Base-by-base conservation (phyloP, 208 protist genomes). In the Leptomonas pyrrhocoris region DNA sequence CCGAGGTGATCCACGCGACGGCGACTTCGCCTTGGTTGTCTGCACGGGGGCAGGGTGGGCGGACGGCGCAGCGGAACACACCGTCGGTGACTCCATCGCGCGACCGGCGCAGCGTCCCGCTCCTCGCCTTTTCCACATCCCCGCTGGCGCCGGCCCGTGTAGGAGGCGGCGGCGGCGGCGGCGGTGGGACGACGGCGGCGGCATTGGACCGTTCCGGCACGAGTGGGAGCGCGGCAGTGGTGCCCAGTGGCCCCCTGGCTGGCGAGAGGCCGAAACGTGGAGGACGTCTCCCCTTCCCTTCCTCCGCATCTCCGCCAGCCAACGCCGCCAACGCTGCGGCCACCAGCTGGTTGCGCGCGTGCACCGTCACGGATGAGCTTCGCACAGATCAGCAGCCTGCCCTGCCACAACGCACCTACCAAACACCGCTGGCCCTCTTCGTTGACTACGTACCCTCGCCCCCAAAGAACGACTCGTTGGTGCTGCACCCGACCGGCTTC, bases 381-480 rank as follows among this genome's bases (percentile, higher is more conserved):
- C 48, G 23, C 31, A 23, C 45, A 13, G 61, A 67, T 23, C 48
- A 36, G 23, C 61, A 67, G 48, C 61, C 61, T 2, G 61, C 61
- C 15, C 48, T 67, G 8, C 61, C 61, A 0, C 61, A 67, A 23
- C 61, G 61, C 9, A 7, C 46, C 36, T 46, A 57, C 48, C 61
- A 55, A 6, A 57, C 61, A 21, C 48, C 46, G 42, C 46, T 67
- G 15, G 11, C 61, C 28, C 23, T 67, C 23, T 67, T 67, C 23
- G 48, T 67, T 15, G 61, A 67, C 48, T 42, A 23, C 34, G 36
- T 46, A 1, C 11, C 28, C 21, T 31, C 60, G 11, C 15, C 49
- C 6, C 2, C 5, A 34, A 36, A 11, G 34, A 36, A 46, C 31
- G 15, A 15, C 27, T 42, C 61, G 0, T 34, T 49, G 19, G 34